Evolutionary conservation across 2,329 filamentous ascomycete genomes (phyloP), one percentile per base, ranked within the genome.

Genomic region (Nemania sp.): DNA sequence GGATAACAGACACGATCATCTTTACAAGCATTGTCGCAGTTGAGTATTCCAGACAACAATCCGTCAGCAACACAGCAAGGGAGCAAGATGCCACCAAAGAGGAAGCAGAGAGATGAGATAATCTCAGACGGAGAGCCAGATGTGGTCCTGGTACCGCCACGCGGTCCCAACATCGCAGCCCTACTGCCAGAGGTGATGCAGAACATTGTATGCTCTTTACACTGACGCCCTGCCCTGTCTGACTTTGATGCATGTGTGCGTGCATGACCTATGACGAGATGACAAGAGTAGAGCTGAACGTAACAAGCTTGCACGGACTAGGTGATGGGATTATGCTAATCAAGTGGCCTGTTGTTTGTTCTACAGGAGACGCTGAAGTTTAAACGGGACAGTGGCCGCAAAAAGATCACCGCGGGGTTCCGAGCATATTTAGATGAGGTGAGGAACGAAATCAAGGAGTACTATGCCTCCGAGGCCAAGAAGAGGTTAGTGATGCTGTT

Each of bases 161-260:
- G 52, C 15, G 56, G 52, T 46, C 40, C 61, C 12, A 60, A 49
- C 18, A 47, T 35, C 20, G 60, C 40, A 11, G 45, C 29, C 32
- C 47, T 25, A 34, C 59, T 70, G 3, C 55, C 65, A 2, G 45
- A 65, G 42, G 65, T 67, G 29, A 63, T 72, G 63, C 49, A 62
- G 51, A 68, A 63, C 17, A 69, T 72, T 17, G 70, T 72, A 69
- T 54, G 70, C 29, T 42, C 15, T 13, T 39, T 4, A 39, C 4
- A 53, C 5, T 25, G 5, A 59, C 25, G n/a, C 15, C 2, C 5
- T 34, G 4, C 40, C 37, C 25, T 20, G 9, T 1, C 40, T n/a
- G 15, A 5, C 43, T 37, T 34, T 10, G 11, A 21, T 48, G 18
- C 32, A 20, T 37, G 43, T 1, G 17, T 48, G 18, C 32, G n/a